Evolutionary conservation across 2,329 filamentous ascomycete genomes (phyloP), one percentile per base, ranked within the genome.

Genomic region (Monilinia vaccinii-corymbosi): DNA sequence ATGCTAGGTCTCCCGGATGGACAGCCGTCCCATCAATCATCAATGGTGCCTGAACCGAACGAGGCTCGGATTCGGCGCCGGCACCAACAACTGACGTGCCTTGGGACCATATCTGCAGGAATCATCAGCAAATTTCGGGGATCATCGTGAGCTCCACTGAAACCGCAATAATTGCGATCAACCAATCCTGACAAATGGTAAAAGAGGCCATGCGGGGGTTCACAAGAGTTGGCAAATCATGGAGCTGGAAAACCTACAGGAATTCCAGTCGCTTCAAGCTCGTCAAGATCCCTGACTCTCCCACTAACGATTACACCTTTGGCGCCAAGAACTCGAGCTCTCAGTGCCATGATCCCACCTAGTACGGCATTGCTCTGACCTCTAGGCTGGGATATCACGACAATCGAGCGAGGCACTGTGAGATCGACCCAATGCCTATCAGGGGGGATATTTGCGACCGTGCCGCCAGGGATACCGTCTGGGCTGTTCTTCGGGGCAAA

Each of bases 331-430:
- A 79, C 71, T 67, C 84, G 83, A 80, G 91, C 87, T 23, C 88
- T 78, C 34, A 81, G 75, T 6, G 86, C 88, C 81, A 91, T 88
- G 64, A 91, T 89, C 21, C 88, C 88, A n/a, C 88, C 88, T 7
- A 89, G 79, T 9, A 89, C 79, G 7, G 88, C 88, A 72, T 88
- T 89, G 56, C 78, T 79, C 70, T 90, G 86, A 0, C 77, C 78
- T 0, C 75, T 68, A 0, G 87, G 85, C 67, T 91, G 87, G 62
- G 82, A 81, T 61, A 91, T 78, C 4, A 91, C 75, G 4, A 85
- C 81, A 57, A 91, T 78, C 1, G 83, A 86, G 9, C 78, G 80
- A 0, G 79, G 74, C 31, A 81, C 73, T 1, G 82, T 80, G 46
- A 82, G 74, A 72, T 92, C 88, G 42, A 85, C 85, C 79, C 85